These are phyloP conservation scores for Colletotrichum sp. DNA, from an alignment of 2,329 filamentous ascomycete genomes.

Conservation along the genomic window DNA sequence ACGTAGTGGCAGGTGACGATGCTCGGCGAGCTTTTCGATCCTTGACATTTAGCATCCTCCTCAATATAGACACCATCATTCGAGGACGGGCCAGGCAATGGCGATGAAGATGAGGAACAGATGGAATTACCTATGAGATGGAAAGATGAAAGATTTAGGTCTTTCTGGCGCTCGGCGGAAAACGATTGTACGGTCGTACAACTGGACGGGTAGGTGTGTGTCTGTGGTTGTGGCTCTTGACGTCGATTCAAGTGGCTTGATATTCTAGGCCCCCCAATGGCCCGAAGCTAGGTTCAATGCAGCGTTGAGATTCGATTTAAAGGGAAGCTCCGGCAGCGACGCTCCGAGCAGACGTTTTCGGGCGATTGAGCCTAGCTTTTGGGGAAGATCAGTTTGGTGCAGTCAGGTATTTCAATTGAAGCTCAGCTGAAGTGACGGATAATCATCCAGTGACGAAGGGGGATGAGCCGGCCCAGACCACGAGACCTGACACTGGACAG, in stretches of 20 bases:
- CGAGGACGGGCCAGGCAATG: neutral
- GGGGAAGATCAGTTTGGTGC: neutral
- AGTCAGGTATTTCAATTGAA: neutral
- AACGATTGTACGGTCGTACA: neutral
- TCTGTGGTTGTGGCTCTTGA: neutral
- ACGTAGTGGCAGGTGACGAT: neutral
- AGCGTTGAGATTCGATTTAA: neutral
- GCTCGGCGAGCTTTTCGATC: neutral
- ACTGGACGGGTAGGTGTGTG: neutral
- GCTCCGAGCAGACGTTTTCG: neutral
- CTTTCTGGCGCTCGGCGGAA: neutral
- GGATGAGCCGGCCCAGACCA: neutral
- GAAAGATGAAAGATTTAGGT: neutral
- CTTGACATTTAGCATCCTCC: conserved; percentile 7
- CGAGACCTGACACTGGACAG: neutral
- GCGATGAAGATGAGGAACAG: neutral
- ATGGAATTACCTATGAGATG: neutral
- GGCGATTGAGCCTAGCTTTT: neutral
- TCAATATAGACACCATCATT: neutral
- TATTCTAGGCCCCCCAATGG: neutral
- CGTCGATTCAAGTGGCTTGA: conserved; percentile 7
- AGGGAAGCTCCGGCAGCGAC: neutral
- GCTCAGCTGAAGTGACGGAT: neutral
- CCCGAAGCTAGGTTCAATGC: neutral
- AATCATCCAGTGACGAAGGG: neutral